phyloP scores from a whole-genome alignment of 257 asterid species.

The Solanum lycopersicoides region DNA sequence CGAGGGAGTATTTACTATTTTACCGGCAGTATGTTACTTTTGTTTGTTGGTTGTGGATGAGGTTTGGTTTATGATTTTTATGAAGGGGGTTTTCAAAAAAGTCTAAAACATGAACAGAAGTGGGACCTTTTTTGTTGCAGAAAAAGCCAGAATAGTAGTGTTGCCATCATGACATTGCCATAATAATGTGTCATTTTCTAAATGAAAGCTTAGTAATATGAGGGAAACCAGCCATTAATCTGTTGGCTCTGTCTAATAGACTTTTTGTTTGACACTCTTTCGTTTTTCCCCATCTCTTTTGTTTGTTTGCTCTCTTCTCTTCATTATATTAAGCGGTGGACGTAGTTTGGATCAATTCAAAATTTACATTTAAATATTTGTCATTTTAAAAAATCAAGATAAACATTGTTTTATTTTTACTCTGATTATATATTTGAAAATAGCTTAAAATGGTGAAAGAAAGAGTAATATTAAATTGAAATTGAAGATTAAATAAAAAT shows the following conservation, averaged over 20 bases:
- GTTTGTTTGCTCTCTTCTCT: background rate
- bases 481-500: too few species aligned
- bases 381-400: background rate
- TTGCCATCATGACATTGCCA: background rate
- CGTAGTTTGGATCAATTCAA: too few species aligned
- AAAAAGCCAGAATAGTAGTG: background rate
- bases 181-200: background rate
- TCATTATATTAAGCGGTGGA: background rate
- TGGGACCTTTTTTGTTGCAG: background rate
- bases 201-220: background rate
- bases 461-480: too few species aligned
- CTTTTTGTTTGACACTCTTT: background rate
- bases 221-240: background rate
- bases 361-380: background rate
- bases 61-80: background rate
- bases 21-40: background rate
- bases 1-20: too few species aligned
- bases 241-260: background rate
- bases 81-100: background rate
- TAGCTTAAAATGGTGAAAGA: background rate
- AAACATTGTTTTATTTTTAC: too few species aligned
- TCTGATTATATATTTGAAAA: too few species aligned
- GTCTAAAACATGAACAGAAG: background rate
- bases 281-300: background rate
- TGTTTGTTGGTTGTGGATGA: background rate